Conservation (phyloP, 2,329 filamentous ascomycete species). For the Aciculosporium take region DNA sequence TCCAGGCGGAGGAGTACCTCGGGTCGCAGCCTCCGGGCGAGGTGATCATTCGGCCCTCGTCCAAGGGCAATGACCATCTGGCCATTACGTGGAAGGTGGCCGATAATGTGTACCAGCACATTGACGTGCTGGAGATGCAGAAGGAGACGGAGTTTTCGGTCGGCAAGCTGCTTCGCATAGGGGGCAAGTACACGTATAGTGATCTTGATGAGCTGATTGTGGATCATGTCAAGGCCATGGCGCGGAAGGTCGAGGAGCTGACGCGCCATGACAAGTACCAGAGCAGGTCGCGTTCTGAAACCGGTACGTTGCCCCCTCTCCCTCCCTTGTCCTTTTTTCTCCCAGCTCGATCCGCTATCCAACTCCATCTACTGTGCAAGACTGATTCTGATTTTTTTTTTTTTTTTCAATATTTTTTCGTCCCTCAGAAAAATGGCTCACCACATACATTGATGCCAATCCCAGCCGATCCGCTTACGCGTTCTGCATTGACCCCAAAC, state of each 20-base stretch:
- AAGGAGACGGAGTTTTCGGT: constrained; percentile 96
- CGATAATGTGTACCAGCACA: constrained; percentile 91
- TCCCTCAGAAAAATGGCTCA: constrained; percentile 97
- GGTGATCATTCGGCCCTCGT: constrained; percentile 87
- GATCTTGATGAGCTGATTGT: constrained; percentile 97
- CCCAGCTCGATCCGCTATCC: constrained; percentile 13
- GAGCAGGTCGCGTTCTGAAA: constrained; percentile 61
- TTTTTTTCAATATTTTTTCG: too few species aligned
- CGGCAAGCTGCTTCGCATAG: constrained; percentile 71
- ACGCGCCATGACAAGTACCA: constrained; percentile 92
- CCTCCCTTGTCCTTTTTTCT: neutral
- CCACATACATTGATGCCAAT: constrained; percentile 91
- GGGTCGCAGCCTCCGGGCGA: constrained; percentile 77
- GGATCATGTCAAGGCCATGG: constrained; percentile 94
- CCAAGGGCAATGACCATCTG: constrained; percentile 87
- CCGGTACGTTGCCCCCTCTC: constrained; percentile 48
- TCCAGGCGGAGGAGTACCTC: constrained; percentile 85
- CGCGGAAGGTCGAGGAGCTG: constrained; percentile 92
- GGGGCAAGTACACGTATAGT: constrained; percentile 78
- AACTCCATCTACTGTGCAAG: too few species aligned
- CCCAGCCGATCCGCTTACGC: constrained; percentile 86
- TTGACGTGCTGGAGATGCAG: constrained; percentile 90
- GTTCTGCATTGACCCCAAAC: constrained; percentile 86
- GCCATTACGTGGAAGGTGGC: constrained; percentile 97
- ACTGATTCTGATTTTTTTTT: too few species aligned